Evolutionary conservation across 169 alveolate genomes (phyloP), one percentile per base, ranked within the genome.

Genomic region (Plasmodium cynomolgi): DNA sequence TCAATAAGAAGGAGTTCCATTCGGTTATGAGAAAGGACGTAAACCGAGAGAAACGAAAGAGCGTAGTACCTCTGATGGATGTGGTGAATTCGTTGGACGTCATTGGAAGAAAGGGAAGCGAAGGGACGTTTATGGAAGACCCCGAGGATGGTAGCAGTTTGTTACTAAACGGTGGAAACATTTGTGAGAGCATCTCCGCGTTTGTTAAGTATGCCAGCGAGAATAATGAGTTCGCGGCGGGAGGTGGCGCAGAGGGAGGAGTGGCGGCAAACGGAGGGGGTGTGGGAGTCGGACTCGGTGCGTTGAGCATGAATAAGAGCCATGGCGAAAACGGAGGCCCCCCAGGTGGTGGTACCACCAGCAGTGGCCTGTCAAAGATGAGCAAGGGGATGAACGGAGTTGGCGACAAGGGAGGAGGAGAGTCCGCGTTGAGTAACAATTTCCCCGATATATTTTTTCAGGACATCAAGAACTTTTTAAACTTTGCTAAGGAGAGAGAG

Each of bases 381-480:
- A 62, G 0, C 37, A 62, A 62, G 72, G 72, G 72, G 72, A 56
- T 7, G 26, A 56, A 56, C 26, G 72, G 72, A n/a, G 75, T 8
- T 83, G 56, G 54, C 9, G 26, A 41, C 33, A 29, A 58, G 3
- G 91, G 47, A 83, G 91, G 47, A 83, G 91, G 44, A 31, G 20
- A 50, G 26, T 68, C 62, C 26, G 26, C 62, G 13, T n/a, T 50
- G 20, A 34, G 74, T n/a, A 83, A 81, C 37, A 50, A 81, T 44
- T 72, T 31, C 71, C 85, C 86, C 1, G 88, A 50, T 7, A 37
- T 86, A 56, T 86, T 86, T 71, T 86, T 75, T 54, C 56, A 86
- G 17, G 93, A 86, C n/a, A 86, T 86, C 33, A 86, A 86, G 75
- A 86, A 86, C 11, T 86, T 86, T 33, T 54, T 86, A 75, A 86